Conservation (phyloP, 495 filamentous ascomycete genomes). For the Penicillium fimorum region DNA sequence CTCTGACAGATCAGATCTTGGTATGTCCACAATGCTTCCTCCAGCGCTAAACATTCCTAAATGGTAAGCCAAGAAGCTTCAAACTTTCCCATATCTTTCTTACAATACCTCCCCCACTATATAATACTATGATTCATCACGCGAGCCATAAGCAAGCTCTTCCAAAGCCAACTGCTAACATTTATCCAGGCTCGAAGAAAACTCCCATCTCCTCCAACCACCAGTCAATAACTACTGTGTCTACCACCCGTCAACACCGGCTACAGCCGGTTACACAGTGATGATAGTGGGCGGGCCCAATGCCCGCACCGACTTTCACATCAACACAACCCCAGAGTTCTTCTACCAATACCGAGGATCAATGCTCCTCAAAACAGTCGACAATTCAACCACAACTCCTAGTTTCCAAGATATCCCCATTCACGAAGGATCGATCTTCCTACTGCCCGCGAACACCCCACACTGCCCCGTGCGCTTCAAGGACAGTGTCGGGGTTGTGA, state of each 20-base stretch:
- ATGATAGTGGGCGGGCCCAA: conserved; percentile 96
- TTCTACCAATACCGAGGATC: conserved; percentile 94
- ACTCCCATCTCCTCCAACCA: conserved; percentile 89
- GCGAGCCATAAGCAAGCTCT: conserved; percentile 5
- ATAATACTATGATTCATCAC: conserved; percentile 24
- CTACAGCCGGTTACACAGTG: conserved; percentile 47
- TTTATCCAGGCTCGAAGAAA: conserved; percentile 75
- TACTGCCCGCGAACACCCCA: conserved; percentile 86
- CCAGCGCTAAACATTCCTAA: conserved; percentile 73
- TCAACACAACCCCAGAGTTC: conserved; percentile 94
- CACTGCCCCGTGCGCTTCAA: conserved; percentile 74
- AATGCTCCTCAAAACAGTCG: conserved; percentile 92
- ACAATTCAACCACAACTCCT: conserved; percentile 50
- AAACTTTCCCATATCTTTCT: not conserved
- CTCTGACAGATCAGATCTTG: not conserved
- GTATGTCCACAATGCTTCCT: conserved; percentile 33
- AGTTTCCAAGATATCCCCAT: conserved; percentile 82
- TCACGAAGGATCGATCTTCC: conserved; percentile 89
- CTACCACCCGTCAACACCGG: conserved; percentile 60
- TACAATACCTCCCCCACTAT: not conserved
- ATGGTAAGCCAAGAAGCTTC: conserved; percentile 56
- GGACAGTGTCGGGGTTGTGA: conserved; percentile 75
- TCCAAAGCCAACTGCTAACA: not conserved
- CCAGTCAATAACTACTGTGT: conserved; percentile 98
- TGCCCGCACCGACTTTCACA: conserved; percentile 95